A percentile compares a stretch with the other conserved stretches of the same genome.
Conservation (phyloP, 352 stramenopile genomes). For the Globisporangium cystogenes region DNA sequence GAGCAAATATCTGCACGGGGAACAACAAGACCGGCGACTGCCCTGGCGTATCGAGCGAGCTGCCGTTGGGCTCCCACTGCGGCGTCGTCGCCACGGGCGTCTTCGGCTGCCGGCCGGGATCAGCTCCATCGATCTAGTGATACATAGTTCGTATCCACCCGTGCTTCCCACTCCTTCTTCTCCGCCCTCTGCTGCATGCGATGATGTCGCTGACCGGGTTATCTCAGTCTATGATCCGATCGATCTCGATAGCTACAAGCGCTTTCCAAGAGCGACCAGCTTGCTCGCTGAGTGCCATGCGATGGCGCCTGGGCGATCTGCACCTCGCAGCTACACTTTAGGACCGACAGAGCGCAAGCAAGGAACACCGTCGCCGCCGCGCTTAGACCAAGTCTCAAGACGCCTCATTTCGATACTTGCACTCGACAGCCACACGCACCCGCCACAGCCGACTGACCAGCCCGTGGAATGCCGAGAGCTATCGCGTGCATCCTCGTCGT, state of each 20-base stretch:
- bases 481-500: background rate
- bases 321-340: no score
- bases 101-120: conserved; percentile 2
- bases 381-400: background rate
- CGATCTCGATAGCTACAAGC: no score
- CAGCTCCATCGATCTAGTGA: background rate
- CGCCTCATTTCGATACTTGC: background rate
- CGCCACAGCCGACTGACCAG: background rate
- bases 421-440: background rate
- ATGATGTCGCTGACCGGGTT: no score
- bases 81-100: conserved; percentile 6
- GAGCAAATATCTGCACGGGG: conserved; percentile 4
- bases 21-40: conserved; percentile 4
- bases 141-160: background rate
- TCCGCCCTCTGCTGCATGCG: no score
- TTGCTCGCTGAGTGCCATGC: no score
- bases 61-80: conserved; percentile 2
- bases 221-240: no score
- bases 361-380: no score
- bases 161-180: no score
- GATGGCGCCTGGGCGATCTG: no score
- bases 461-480: background rate
- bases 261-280: no score
- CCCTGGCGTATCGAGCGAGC: conserved; percentile 3
- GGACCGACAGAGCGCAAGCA: no score